Evolutionary conservation across 2,329 filamentous ascomycete genomes (phyloP), one percentile per base, ranked within the genome.

Genomic region (Cladorrhinum sp.): DNA sequence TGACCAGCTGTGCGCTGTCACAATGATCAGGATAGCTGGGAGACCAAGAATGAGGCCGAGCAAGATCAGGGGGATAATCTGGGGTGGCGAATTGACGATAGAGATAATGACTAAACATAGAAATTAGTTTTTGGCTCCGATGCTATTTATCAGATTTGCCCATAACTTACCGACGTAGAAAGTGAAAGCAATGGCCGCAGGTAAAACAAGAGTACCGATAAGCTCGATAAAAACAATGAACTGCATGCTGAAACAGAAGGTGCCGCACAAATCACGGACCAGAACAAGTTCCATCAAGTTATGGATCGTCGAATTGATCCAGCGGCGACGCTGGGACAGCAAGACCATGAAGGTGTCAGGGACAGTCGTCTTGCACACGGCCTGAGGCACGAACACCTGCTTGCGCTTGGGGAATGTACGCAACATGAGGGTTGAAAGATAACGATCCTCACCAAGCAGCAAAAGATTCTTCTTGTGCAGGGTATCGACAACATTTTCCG

Each of bases 221-320:
- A 99, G 82, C 77, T 99, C 95, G 71, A 99, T 90, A 73, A 93
- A 96, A 64, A 99, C 89, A 66, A 99, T 89, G 73, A 99, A 99
- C 77, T 99, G 95, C 95, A 99, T 99, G 76, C 92, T 96, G 81
- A 99, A 99, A 81, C 96, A 99, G 80, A 99, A 99, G 2, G 95
- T 99, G 66, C 95, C 95, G 72, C 95, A 99, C 16, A 99, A 85
- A 79, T 99, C 95, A 65, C 93, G 87, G 50, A 99, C 96, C 32
- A 99, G 85, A 56, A 98, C 87, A 62, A 99, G 85, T 76, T 99
- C 95, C 91, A 99, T 97, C 50, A 99, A 81, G 73, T 99, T 99
- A 81, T 99, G 95, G 54, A 99, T 90, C 3, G 95, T 99, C 74
- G 92, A 96, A 84, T 99, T 99, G 78, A 99, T 99, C 95, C 95